Conservation (phyloP, 805 yeast species). For the Yamadazyma sp. region DNA sequence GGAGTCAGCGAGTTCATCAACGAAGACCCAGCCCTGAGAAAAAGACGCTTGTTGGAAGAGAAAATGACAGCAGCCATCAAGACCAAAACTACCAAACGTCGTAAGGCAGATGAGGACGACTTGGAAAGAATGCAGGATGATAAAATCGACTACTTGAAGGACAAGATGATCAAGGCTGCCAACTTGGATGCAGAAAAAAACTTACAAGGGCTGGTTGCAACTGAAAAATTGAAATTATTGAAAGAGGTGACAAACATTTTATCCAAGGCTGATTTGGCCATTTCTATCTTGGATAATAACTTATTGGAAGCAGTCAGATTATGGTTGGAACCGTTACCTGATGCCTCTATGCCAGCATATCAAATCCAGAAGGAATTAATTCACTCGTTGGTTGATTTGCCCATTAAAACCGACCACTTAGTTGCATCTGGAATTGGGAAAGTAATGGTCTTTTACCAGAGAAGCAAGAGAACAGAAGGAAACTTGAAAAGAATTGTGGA, state of each 20-base stretch:
- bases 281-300: slow-evolving; percentile 91
- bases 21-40: slow-evolving; percentile 42
- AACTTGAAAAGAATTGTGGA: slow-evolving; percentile 86
- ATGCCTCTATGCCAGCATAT: slow-evolving; percentile 95
- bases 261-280: slow-evolving; percentile 81
- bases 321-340: slow-evolving; percentile 98
- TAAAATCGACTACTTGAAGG: slow-evolving; percentile 74
- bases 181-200: slow-evolving; percentile 64
- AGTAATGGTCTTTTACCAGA: slow-evolving; percentile 88
- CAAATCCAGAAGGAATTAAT: slow-evolving; percentile 91
- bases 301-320: slow-evolving; percentile 87
- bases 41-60: slow-evolving; percentile 77
- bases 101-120: slow-evolving; percentile 86
- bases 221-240: slow-evolving; percentile 74
- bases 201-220: slow-evolving; percentile 66
- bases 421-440: slow-evolving; percentile 95
- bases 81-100: slow-evolving; percentile 55
- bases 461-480: slow-evolving; percentile 86
- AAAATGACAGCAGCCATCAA: slow-evolving; percentile 76
- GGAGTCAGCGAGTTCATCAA: slow-evolving; percentile 20
- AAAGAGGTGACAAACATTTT: slow-evolving; percentile 76
- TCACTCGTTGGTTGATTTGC: slow-evolving; percentile 68
- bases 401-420: slow-evolving; percentile 92
- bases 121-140: slow-evolving; percentile 95
- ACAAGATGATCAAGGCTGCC: slow-evolving; percentile 87